A percentile compares a stretch with the other conserved stretches of the same genome.
Conservation (phyloP, 768 basidiomycete genomes). For the Agrocybe praecox region DNA sequence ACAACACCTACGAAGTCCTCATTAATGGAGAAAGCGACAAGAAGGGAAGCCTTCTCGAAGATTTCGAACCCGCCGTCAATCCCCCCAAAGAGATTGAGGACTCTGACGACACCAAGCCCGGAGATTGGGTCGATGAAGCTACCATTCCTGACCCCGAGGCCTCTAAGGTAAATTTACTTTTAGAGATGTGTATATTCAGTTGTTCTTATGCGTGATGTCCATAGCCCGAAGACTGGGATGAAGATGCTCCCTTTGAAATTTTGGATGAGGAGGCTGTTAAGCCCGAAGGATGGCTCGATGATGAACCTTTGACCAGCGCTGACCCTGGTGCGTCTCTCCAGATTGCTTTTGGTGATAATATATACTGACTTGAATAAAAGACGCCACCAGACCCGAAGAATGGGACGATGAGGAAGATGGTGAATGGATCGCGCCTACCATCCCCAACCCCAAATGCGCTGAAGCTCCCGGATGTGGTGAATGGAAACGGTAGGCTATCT, state of each 20-base stretch:
- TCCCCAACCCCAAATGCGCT: slow-evolving; percentile 89
- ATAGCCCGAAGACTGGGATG: slow-evolving; percentile 96
- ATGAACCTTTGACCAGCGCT: slow-evolving; percentile 78
- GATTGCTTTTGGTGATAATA: no score
- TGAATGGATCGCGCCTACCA: slow-evolving; percentile 92
- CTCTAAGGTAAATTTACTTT: slow-evolving; percentile 69
- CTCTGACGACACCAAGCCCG: slow-evolving; percentile 87
- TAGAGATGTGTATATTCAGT: no score
- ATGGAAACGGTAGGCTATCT: slow-evolving; percentile 74
- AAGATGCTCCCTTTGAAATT: slow-evolving; percentile 93
- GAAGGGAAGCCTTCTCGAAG: slow-evolving; percentile 85
- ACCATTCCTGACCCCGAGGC: slow-evolving; percentile 86
- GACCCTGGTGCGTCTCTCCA: slow-evolving; percentile 70
- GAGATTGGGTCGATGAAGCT: slow-evolving; percentile 89
- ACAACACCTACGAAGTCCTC: slow-evolving; percentile 91
- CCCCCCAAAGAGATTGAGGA: slow-evolving; percentile 94
- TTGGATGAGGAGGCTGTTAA: slow-evolving; percentile 83
- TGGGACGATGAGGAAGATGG: slow-evolving; percentile 99
- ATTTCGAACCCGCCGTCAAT: slow-evolving; percentile 94
- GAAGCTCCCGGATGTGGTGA: slow-evolving; percentile 93
- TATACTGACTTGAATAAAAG: slow-evolving; percentile 31
- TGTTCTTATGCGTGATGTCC: no score
- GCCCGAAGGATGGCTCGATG: slow-evolving; percentile 95
- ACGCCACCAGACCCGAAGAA: slow-evolving; percentile 95
- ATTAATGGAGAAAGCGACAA: slow-evolving; percentile 86